These are phyloP conservation scores for Pseudonitzschia multistriata DNA, from an alignment of 108 stramenopile species.

Conservation along the genomic window DNA sequence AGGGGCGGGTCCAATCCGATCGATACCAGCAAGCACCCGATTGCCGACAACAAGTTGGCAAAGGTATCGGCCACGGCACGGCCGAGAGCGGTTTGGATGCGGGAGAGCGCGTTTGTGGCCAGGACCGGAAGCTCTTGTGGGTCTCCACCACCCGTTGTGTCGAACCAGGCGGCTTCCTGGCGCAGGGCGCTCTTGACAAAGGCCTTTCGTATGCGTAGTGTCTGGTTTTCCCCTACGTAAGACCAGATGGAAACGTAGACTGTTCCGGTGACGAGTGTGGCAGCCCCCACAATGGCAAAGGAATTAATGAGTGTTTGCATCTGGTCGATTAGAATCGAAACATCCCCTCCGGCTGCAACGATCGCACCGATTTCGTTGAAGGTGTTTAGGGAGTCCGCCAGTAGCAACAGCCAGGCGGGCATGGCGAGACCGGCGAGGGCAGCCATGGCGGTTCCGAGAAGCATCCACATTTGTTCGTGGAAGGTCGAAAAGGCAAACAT, in stretches of 20 bases:
- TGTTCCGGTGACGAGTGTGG: slow-evolving; percentile 39
- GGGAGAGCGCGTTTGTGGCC: slow-evolving; percentile 30
- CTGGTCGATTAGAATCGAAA: not conserved
- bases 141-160: slow-evolving; percentile 23
- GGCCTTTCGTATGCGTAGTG: slow-evolving; percentile 46
- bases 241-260: slow-evolving; percentile 51
- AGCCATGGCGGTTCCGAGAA: slow-evolving; percentile 12
- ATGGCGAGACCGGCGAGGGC: slow-evolving; percentile 41
- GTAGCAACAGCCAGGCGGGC: slow-evolving; percentile 41
- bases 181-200: slow-evolving; percentile 51
- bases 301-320: not conserved
- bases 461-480: slow-evolving; percentile 12
- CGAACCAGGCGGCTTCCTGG: slow-evolving; percentile 54
- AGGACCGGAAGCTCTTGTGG: slow-evolving; percentile 39
- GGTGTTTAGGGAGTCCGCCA: slow-evolving; percentile 37
- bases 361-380: slow-evolving; percentile 32
- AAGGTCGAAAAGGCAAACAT: not conserved
- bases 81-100: slow-evolving; percentile 36
- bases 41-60: slow-evolving; percentile 32
- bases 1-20: slow-evolving; percentile 39
- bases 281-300: slow-evolving; percentile 52
- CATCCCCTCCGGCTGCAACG: not conserved
- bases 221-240: slow-evolving; percentile 47
- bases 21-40: slow-evolving; percentile 39
- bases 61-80: slow-evolving; percentile 37